Base-by-base conservation (phyloP, 352 stramenopile species). In the Globisporangium irregulare region DNA sequence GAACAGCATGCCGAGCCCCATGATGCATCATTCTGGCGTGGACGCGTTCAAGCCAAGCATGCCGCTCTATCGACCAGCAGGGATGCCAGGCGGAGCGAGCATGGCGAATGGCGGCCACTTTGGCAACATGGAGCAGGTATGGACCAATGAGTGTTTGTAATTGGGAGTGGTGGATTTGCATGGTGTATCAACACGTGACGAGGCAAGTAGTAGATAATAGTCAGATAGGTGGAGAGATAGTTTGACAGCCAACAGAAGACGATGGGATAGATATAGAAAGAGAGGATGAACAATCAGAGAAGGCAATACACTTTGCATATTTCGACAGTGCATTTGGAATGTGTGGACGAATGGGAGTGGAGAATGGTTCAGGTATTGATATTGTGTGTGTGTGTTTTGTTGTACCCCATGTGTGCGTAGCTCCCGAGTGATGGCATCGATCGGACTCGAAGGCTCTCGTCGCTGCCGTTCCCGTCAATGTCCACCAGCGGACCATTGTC, bases 61-160 rank as follows among this genome's bases (percentile, higher is more conserved):
- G 64, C 61, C 77, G 25, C 66, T 80, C 7, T 92, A 91, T 73
- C 79, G 84, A 72, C 71, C 83, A 69, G 41, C 70, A 27, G 59
- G 79, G 18, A 79, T 27, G 20, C 6, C 51, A 61, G 43, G 83
- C 80, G 65, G 68, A 32, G 20, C 25, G 6, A 59, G 53, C 12
- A 36, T 50, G 41, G 41, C 4, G 41, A 50, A 50, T 20, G 51
- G 51, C 18, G 24, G 62, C 3, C 73, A 87, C 59, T 90, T 81
- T 72, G 77, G 76, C 14, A 38, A 12, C 60, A 86, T 91, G 77
- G 84, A 92, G 18, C 81, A 89, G 73, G 84, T 90, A 74, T 73
- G 63, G 62, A 3, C 64, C 5, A 57, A 70, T 53, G 63, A 38
- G 43, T 73, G 57, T 56, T 41, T 70, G 36, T 73, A 55, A 66